Base-by-base conservation (phyloP, 2,329 filamentous ascomycete genomes). In the Endoconidiophora polonica region DNA sequence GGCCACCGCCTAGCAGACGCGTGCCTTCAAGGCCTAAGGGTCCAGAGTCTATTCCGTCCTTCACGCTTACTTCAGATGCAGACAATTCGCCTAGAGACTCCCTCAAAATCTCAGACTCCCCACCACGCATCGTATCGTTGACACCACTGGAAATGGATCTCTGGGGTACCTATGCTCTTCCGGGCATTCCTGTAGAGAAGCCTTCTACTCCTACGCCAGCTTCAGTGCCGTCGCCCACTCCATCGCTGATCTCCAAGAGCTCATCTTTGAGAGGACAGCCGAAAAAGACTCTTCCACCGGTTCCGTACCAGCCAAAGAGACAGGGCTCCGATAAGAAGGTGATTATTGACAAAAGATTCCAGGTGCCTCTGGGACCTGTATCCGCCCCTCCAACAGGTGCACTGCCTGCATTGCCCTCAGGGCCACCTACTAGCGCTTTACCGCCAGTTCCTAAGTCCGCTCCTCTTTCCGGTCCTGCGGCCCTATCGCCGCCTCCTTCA, bases 141-240 rank as follows among this genome's bases (percentile, higher is more conserved):
- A 45, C 48, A 3, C 39, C 48, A 9, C 5, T 50, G 20, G 48
- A 50, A 16, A 41, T 45, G 41, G 26, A 50, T 20, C 42, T 50
- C 14, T 50, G 48, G 48, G 48, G 48, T 37, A 14, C 23, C n/a
- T 50, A 50, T 26, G 38, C 48, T n/a, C 33, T 42, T 10, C 48
- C 48, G 10, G n/a, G 18, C 3, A 47, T 26, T 16, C 22, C 42
- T 2, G 42, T 14, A 3, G 26, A 44, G 42, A 44, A 29, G 42
- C 26, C 26, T 33, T 10, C 26, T 9, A 33, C 26, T 9, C 26
- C 26, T 9, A 33, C 26, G 26, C 26, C 26, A 9, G 26, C 3
- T 10, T 1, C 7, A 10, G 26, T 33, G 26, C 26, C 26, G 12
- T 44, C 22, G 42, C 42, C 42, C 7, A 29, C 14, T 44, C 7